These are phyloP conservation scores for Pleurotus salmoneostramineus DNA, from an alignment of 768 basidiomycete genomes.

Conservation along the genomic window DNA sequence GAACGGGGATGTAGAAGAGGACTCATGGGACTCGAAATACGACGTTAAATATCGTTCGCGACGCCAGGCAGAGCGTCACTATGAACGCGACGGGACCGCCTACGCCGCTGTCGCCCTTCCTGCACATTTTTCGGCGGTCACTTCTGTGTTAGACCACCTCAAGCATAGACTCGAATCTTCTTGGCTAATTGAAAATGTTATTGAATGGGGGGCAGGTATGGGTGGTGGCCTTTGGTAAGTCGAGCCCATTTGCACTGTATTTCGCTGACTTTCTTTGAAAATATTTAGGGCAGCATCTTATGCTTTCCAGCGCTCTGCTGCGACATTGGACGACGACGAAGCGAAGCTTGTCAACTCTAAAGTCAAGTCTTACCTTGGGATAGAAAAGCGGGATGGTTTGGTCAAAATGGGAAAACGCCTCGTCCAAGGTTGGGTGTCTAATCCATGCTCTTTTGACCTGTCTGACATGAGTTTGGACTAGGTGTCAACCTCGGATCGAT, in stretches of 20 bases:
- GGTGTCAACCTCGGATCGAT: constrained; percentile 44
- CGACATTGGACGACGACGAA: constrained; percentile 19
- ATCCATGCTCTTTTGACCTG: not conserved
- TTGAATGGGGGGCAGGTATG: constrained; percentile 84
- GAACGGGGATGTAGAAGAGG: constrained; percentile 21
- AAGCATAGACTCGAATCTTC: constrained; percentile 58
- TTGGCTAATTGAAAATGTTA: constrained; percentile 57
- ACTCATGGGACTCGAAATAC: constrained; percentile 52
- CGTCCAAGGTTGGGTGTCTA: constrained; percentile 40
- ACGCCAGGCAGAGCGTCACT: constrained; percentile 54
- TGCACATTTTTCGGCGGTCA: constrained; percentile 79
- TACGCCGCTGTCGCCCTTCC: constrained; percentile 86
- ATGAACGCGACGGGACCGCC: constrained; percentile 72
- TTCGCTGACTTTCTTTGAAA: constrained; percentile 9
- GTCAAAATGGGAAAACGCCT: constrained; percentile 63
- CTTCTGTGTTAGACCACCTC: constrained; percentile 66
- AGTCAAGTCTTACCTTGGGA: constrained; percentile 60
- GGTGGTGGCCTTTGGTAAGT: constrained; percentile 82
- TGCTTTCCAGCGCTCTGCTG: constrained; percentile 47
- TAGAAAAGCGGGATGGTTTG: constrained; percentile 77
- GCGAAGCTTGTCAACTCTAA: constrained; percentile 42
- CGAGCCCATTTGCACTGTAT: not conserved
- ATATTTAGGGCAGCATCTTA: constrained; percentile 58
- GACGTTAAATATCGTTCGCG: constrained; percentile 57
- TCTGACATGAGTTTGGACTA: constrained; percentile 18